Percentiles rank a stretch among this genome's conserved stretches.
Evolutionary conservation across 1,284 basidiomycete genomes (phyloP).

Genomic region (Amylostereum chailletii): DNA sequence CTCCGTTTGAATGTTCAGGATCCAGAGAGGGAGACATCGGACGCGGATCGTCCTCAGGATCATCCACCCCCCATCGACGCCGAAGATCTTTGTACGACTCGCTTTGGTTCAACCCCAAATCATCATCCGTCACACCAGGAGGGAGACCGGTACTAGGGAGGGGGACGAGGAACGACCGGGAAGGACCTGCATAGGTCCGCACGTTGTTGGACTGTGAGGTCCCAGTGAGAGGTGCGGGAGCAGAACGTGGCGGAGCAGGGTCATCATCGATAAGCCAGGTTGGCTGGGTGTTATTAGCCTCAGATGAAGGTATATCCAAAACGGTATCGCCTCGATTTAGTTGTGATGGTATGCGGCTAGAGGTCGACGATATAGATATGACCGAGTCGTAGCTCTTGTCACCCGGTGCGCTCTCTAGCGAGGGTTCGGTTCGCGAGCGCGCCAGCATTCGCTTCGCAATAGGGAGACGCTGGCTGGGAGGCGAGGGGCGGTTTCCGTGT

Average conservation of each 20-base stretch:
- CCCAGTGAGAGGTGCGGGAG: conserved; percentile 19
- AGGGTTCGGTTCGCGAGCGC: conserved; percentile 45
- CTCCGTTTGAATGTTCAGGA: too few species aligned
- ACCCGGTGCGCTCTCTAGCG: conserved; percentile 26
- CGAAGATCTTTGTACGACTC: conserved; percentile 67
- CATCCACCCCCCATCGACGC: conserved; percentile 65
- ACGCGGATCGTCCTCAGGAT: conserved; percentile 59
- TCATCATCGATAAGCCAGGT: too few species aligned
- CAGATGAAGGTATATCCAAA: conserved; percentile 2
- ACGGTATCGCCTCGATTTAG: background rate
- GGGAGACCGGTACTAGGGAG: conserved; percentile 29
- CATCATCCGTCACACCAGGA: conserved; percentile 28
- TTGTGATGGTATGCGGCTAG: too few species aligned
- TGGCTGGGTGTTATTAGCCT: too few species aligned
- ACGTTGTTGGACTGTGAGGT: conserved; percentile 21
- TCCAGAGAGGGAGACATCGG: conserved; percentile 20
- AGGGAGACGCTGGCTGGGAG: conserved; percentile 3
- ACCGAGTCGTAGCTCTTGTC: conserved; percentile 8
- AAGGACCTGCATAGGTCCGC: conserved; percentile 65
- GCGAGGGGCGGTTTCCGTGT: too few species aligned
- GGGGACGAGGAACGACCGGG: conserved; percentile 65
- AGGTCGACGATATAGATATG: conserved; percentile 4
- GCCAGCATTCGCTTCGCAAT: conserved; percentile 38
- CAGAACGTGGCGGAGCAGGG: background rate
- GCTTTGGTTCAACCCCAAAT: conserved; percentile 40